Conservation (phyloP, 148 eudicot species). For the Persicaria tinctoria region DNA sequence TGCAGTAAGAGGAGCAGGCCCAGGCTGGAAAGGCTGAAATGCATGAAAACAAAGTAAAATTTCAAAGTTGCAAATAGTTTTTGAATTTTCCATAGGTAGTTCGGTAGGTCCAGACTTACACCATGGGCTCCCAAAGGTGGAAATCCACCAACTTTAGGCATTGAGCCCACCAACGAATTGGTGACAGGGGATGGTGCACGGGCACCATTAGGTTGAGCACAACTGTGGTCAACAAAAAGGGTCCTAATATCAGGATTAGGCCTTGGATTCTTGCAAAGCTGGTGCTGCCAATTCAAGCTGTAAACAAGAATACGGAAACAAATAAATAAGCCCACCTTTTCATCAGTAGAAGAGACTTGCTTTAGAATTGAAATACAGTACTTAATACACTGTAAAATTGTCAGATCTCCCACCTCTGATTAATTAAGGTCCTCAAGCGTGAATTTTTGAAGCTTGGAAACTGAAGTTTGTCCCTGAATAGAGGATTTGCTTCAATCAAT, state of each 20-base stretch:
- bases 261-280: slow-evolving; percentile 46
- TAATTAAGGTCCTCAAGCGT: slow-evolving; percentile 26
- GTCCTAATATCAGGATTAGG: slow-evolving; percentile 47
- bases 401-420: slow-evolving; percentile 28
- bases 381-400: neutral
- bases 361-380: neutral
- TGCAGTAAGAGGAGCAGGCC: slow-evolving; percentile 30
- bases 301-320: slow-evolving; percentile 9
- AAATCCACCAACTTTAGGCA: slow-evolving; percentile 38
- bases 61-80: neutral
- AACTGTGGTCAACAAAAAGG: slow-evolving; percentile 44
- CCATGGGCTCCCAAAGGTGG: slow-evolving; percentile 49
- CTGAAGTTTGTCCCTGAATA: slow-evolving; percentile 35
- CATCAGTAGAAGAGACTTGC: neutral
- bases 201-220: slow-evolving; percentile 45
- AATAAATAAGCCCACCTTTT: neutral
- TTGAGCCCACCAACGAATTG: slow-evolving; percentile 27
- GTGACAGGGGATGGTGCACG: slow-evolving; percentile 36
- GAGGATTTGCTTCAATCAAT: slow-evolving; percentile 42
- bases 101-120: slow-evolving; percentile 26
- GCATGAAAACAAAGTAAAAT: slow-evolving; percentile 7
- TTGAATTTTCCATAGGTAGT: neutral
- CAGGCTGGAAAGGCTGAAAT: slow-evolving; percentile 43
- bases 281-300: slow-evolving; percentile 60
- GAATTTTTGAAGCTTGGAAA: slow-evolving; percentile 30